Percentiles rank a stretch among this genome's conserved stretches.
phyloP scores from a whole-genome alignment of 129 eudicot genomes.

The Centella asiatica region DNA sequence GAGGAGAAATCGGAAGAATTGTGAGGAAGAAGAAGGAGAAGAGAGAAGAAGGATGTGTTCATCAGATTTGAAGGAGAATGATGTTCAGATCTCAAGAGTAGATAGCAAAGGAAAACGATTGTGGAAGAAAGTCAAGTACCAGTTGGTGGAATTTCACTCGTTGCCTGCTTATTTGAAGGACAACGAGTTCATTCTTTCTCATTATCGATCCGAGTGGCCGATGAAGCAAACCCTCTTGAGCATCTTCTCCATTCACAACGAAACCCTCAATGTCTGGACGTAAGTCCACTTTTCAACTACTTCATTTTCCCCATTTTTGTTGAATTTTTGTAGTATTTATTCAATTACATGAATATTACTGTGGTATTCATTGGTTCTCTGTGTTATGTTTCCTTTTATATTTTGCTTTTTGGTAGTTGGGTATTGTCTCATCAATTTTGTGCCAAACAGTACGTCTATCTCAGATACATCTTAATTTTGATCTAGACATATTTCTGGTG shows the following conservation, averaged over 20 bases:
- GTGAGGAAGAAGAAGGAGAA: too few relatives aligned
- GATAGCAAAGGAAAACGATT: slow-evolving; percentile 44
- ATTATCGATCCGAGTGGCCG: slow-evolving; percentile 55
- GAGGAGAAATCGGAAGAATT: slow-evolving; percentile 3
- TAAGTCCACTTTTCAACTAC: not conserved
- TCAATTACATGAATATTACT: too few relatives aligned
- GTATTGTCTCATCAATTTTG: too few relatives aligned
- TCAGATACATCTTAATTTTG: too few relatives aligned
- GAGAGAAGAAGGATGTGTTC: too few relatives aligned
- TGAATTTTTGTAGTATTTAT: too few relatives aligned
- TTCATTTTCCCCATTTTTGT: too few relatives aligned
- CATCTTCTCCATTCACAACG: slow-evolving; percentile 48
- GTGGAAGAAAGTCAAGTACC: slow-evolving; percentile 57
- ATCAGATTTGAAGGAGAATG: slow-evolving; percentile 11
- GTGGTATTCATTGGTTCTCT: too few relatives aligned
- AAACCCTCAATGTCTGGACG: slow-evolving; percentile 67
- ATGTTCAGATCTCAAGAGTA: not conserved
- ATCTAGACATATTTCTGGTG: too few relatives aligned
- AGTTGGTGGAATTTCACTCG: slow-evolving; percentile 49
- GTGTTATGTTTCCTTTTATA: too few relatives aligned
- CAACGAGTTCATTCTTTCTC: slow-evolving; percentile 45
- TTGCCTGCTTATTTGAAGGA: slow-evolving; percentile 62
- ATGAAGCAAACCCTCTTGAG: slow-evolving; percentile 44
- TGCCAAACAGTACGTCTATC: too few relatives aligned
- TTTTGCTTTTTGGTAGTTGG: too few relatives aligned